Percentiles rank a stretch among this genome's conserved stretches.
Conservation (phyloP, 2,329 filamentous ascomycete species). For the Diplodia corticola region DNA sequence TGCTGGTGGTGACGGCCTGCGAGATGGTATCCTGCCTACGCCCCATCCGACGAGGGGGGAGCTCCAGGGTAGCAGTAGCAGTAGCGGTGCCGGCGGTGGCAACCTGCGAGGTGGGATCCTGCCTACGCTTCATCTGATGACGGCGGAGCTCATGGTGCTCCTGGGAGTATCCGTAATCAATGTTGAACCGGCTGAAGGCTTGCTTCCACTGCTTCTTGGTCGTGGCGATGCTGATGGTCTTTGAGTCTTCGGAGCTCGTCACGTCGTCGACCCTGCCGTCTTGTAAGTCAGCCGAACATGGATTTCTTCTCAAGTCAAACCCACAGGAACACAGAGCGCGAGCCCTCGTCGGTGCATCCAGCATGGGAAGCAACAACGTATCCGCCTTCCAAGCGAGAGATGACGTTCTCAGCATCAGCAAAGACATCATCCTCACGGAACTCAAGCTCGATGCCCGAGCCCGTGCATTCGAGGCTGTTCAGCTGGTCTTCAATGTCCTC, state of each 20-base stretch:
- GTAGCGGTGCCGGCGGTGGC: too few species aligned
- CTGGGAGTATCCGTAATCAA: conserved; percentile 36
- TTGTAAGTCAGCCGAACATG: conserved; percentile 1
- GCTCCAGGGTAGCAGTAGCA: too few species aligned
- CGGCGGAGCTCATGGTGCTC: conserved; percentile 34
- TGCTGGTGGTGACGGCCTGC: background rate
- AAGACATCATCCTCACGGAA: conserved; percentile 33
- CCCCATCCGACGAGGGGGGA: conserved; percentile 23
- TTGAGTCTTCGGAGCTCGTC: conserved; percentile 30
- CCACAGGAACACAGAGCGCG: conserved; percentile 38
- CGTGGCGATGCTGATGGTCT: conserved; percentile 31
- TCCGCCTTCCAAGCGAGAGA: conserved; percentile 29
- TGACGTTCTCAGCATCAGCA: conserved; percentile 32
- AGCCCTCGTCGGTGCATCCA: conserved; percentile 40
- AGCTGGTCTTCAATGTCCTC: conserved; percentile 42
- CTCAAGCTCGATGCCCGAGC: conserved; percentile 32
- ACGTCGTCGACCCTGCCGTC: conserved; percentile 30
- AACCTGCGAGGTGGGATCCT: background rate
- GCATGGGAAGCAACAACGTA: conserved; percentile 41
- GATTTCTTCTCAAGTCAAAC: background rate
- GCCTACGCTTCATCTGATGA: background rate
- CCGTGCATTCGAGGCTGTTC: conserved; percentile 32
- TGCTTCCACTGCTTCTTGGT: conserved; percentile 32
- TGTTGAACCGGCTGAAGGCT: conserved; percentile 34
- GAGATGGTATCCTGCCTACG: background rate